phyloP scores from a whole-genome alignment of 495 filamentous ascomycete genomes.

The Opeltia flavorubescens region DNA sequence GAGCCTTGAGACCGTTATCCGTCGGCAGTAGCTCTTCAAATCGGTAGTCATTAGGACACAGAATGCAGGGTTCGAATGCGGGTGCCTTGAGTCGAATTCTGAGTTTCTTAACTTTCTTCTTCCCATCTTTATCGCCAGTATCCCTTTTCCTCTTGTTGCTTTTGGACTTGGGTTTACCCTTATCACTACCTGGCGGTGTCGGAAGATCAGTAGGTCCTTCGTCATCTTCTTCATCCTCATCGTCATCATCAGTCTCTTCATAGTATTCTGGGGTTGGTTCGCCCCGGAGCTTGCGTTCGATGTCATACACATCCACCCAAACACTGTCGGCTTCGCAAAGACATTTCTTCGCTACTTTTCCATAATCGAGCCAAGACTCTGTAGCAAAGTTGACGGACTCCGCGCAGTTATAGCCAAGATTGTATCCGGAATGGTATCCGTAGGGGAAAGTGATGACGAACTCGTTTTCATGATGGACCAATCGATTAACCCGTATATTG shows the following conservation, averaged over 20 bases:
- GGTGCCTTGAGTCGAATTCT: slow-evolving; percentile 53
- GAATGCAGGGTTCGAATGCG: slow-evolving; percentile 69
- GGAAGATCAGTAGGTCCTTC: slow-evolving; percentile 52
- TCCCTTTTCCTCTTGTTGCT: slow-evolving; percentile 45
- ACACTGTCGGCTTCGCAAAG: slow-evolving; percentile 92
- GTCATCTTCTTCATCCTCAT: slow-evolving; percentile 50
- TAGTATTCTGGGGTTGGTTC: slow-evolving; percentile 83
- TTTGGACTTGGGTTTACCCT: slow-evolving; percentile 38
- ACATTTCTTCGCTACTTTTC: slow-evolving; percentile 94
- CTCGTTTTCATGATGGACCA: slow-evolving; percentile 93
- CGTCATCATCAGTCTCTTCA: slow-evolving; percentile 62
- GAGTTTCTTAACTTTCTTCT: slow-evolving; percentile 58
- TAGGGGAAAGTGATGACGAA: slow-evolving; percentile 99
- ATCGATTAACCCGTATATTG: slow-evolving; percentile 86
- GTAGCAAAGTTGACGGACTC: slow-evolving; percentile 98
- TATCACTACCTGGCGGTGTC: slow-evolving; percentile 67
- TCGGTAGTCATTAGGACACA: slow-evolving; percentile 86
- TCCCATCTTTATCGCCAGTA: slow-evolving; percentile 33
- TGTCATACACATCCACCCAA: slow-evolving; percentile 91
- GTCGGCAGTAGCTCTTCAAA: slow-evolving; percentile 74
- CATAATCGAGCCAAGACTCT: slow-evolving; percentile 86
- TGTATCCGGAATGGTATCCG: slow-evolving; percentile 96
- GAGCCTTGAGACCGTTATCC: slow-evolving; percentile 75
- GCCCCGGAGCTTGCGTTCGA: slow-evolving; percentile 84
- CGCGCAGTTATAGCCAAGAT: slow-evolving; percentile 96